A percentile compares a stretch with the other conserved stretches of the same genome.
phyloP scores from a whole-genome alignment of 768 basidiomycete species.

The Myochromella boudieri region DNA sequence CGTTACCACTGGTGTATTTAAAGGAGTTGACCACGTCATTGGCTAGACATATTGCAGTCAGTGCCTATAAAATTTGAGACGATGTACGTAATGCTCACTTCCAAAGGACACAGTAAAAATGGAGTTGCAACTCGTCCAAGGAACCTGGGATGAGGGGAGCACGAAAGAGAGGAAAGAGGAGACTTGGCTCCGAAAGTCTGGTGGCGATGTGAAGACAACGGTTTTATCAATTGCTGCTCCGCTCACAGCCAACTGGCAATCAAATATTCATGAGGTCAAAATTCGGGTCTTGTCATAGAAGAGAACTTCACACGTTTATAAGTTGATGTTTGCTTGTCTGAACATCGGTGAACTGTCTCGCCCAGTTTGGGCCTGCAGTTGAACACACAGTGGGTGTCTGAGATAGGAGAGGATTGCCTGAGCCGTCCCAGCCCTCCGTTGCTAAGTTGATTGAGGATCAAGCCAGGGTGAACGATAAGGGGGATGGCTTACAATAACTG shows the following conservation, averaged over 20 bases:
- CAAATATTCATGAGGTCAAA: not conserved
- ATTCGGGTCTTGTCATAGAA: not conserved
- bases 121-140: conserved; percentile 18
- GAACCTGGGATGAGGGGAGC: conserved; percentile 16
- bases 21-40: conserved; percentile 22
- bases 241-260: conserved; percentile 19
- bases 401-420: conserved; percentile 17
- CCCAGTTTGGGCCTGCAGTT: conserved; percentile 23
- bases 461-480: not conserved
- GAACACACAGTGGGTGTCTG: conserved; percentile 15
- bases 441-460: too few relatives aligned
- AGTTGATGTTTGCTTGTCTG: conserved; percentile 14
- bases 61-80: not conserved
- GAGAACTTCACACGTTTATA: conserved; percentile 12
- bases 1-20: conserved; percentile 16
- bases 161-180: conserved; percentile 18
- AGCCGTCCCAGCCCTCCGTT: conserved; percentile 19
- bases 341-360: conserved; percentile 16
- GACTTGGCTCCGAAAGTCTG: conserved; percentile 22
- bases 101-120: conserved; percentile 22
- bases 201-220: conserved; percentile 20
- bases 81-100: conserved; percentile 12
- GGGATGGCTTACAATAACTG: conserved; percentile 12
- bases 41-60: conserved; percentile 10
- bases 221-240: conserved; percentile 18